phyloP scores from a whole-genome alignment of 495 filamentous ascomycete species.

The Penicillium macrosclerotiorum region DNA sequence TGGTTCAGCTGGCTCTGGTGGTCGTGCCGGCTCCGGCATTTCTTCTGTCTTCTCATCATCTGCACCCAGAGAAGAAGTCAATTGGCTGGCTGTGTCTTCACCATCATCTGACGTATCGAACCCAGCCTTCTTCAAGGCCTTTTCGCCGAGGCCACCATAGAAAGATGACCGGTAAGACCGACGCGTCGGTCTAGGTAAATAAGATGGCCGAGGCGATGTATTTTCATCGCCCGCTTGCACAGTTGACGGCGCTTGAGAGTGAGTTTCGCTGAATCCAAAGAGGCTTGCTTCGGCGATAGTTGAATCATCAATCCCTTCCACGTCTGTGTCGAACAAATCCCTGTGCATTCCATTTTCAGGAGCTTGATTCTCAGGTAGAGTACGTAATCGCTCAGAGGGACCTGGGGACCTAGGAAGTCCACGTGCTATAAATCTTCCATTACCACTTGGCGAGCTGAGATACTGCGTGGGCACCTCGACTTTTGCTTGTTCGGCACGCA shows the following conservation, averaged over 20 bases:
- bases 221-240: slow-evolving; percentile 16
- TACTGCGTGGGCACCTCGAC: slow-evolving; percentile 31
- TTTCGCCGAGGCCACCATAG: slow-evolving; percentile 37
- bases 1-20: too few species aligned
- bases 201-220: slow-evolving; percentile 21
- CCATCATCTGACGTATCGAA: slow-evolving; percentile 35
- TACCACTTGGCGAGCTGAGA: slow-evolving; percentile 18
- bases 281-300: slow-evolving; percentile 45
- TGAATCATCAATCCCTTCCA: slow-evolving; percentile 47
- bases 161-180: slow-evolving; percentile 32
- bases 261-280: slow-evolving; percentile 33
- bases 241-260: slow-evolving; percentile 25
- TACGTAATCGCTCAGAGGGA: slow-evolving; percentile 13
- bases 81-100: slow-evolving; percentile 32
- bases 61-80: slow-evolving; percentile 32
- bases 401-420: slow-evolving; percentile 19
- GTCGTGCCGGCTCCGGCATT: slow-evolving; percentile 12
- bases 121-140: slow-evolving; percentile 34
- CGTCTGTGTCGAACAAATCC: slow-evolving; percentile 47
- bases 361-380: slow-evolving; percentile 7
- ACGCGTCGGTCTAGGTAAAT: slow-evolving; percentile 26
- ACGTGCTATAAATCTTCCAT: slow-evolving; percentile 12
- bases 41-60: slow-evolving; percentile 35
- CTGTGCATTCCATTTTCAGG: slow-evolving; percentile 22
- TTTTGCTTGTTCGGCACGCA: slow-evolving; percentile 38